Evolutionary conservation across 1,284 basidiomycete genomes (phyloP).

Genomic region (Chondrostereum purpureum): DNA sequence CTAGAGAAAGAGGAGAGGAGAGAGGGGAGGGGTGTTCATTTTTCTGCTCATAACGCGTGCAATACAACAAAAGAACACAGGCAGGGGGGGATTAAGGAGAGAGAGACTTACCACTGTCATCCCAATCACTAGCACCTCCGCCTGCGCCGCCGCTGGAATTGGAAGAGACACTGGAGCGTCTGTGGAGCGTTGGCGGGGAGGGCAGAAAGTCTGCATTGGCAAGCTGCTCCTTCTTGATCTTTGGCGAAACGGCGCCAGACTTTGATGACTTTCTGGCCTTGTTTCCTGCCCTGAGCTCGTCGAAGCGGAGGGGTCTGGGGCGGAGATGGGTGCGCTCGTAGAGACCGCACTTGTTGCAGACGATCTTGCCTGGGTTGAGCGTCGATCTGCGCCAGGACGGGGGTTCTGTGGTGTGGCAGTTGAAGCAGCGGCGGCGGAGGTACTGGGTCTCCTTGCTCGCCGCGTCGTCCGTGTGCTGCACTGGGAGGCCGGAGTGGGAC

Average conservation of each 20-base stretch:
- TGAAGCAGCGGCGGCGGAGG: constrained; percentile 76
- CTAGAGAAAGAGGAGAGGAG: background rate
- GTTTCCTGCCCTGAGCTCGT: constrained; percentile 75
- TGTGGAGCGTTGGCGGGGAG: constrained; percentile 29
- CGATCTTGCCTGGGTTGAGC: constrained; percentile 82
- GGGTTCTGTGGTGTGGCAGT: constrained; percentile 83
- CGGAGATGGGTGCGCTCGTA: constrained; percentile 81
- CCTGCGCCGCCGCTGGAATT: constrained; percentile 47
- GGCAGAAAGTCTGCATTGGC: background rate
- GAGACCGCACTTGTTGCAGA: constrained; percentile 84
- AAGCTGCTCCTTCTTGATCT: constrained; percentile 56
- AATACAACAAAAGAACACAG: constrained; percentile 4
- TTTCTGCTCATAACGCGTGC: constrained; percentile 1
- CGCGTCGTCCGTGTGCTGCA: constrained; percentile 82
- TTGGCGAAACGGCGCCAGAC: constrained; percentile 2
- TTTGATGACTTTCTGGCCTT: constrained; percentile 53
- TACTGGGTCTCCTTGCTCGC: constrained; percentile 83
- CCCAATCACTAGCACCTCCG: constrained; percentile 63
- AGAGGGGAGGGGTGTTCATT: background rate
- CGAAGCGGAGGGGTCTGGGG: constrained; percentile 73
- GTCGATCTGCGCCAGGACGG: constrained; percentile 80
- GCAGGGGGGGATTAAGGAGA: constrained; percentile 6
- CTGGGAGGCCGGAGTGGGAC: constrained; percentile 51
- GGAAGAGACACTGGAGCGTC: constrained; percentile 58
- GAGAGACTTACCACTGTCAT: constrained; percentile 56